Conservation (phyloP, 768 basidiomycete genomes). For the Leccinum disarticulatum region DNA sequence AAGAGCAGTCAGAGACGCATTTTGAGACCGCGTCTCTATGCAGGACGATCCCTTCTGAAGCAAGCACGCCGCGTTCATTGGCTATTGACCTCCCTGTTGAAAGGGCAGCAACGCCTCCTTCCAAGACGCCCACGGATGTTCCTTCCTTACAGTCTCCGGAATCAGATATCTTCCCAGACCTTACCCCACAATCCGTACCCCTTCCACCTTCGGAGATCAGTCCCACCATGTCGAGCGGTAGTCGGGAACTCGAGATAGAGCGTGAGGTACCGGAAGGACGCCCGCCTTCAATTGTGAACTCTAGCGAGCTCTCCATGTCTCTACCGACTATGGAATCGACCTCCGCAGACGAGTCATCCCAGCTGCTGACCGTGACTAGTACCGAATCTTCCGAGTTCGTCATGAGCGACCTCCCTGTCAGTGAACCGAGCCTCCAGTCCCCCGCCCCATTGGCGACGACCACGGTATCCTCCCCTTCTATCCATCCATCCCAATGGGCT, state of each 20-base stretch:
- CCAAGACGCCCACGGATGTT: conserved; percentile 29
- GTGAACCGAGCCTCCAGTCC: conserved; percentile 32
- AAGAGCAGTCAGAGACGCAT: conserved; percentile 43
- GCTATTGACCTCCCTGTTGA: conserved; percentile 31
- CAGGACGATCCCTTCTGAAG: conserved; percentile 37
- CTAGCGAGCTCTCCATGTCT: conserved; percentile 24
- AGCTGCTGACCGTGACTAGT: conserved; percentile 41
- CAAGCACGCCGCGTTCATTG: conserved; percentile 37
- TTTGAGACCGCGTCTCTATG: conserved; percentile 51
- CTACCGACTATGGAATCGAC: conserved; percentile 34
- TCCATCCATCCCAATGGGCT: conserved; percentile 54
- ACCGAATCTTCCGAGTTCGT: conserved; percentile 40
- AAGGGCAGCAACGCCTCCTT: conserved; percentile 24
- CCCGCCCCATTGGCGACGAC: conserved; percentile 34
- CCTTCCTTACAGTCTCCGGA: conserved; percentile 29
- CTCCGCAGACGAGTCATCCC: conserved; percentile 30
- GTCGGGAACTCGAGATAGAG: conserved; percentile 25
- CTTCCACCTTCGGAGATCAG: conserved; percentile 39
- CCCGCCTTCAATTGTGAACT: conserved; percentile 20
- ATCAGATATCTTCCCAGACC: conserved; percentile 17
- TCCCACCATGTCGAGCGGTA: conserved; percentile 26
- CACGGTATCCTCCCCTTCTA: conserved; percentile 39
- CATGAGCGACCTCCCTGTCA: conserved; percentile 27
- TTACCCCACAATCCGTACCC: conserved; percentile 34
- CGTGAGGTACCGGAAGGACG: conserved; percentile 11